Evolutionary conservation across 2,329 filamentous ascomycete species (phyloP).

Genomic region (Penicillium decumbens): DNA sequence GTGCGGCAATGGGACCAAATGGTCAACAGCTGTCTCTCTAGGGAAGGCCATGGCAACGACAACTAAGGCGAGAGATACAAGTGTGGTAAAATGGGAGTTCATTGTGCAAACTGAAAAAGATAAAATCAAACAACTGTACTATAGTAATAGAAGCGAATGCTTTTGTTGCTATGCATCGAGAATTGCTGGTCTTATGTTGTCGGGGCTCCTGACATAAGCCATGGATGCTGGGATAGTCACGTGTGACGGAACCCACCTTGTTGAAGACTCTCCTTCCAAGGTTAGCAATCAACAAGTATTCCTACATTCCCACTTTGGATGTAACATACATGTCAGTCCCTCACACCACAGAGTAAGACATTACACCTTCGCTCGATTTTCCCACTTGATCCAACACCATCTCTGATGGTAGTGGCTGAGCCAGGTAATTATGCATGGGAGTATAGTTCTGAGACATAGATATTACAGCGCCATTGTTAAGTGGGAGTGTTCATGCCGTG

Average conservation of each 20-base stretch:
- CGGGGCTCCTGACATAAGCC: too few relatives aligned
- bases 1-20: not conserved
- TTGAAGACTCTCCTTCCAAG: too few relatives aligned
- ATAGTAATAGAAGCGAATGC: not conserved
- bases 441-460: not conserved
- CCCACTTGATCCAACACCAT: not conserved
- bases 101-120: not conserved
- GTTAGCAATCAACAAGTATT: too few relatives aligned
- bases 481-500: not conserved
- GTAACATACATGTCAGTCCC: not conserved
- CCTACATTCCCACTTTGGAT: too few relatives aligned
- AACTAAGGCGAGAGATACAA: not conserved
- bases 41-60: conserved; percentile 7
- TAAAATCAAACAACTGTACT: not conserved
- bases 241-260: too few relatives aligned
- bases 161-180: not conserved
- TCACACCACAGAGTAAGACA: not conserved
- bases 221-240: too few relatives aligned
- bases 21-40: conserved; percentile 1
- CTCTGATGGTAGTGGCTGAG: not conserved
- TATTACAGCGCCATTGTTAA: not conserved
- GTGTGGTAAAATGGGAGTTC: not conserved
- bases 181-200: not conserved
- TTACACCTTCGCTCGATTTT: not conserved
- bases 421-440: not conserved